Evolutionary conservation across 495 filamentous ascomycete species (phyloP).

Genomic region (Annulohypoxylon stygium): DNA sequence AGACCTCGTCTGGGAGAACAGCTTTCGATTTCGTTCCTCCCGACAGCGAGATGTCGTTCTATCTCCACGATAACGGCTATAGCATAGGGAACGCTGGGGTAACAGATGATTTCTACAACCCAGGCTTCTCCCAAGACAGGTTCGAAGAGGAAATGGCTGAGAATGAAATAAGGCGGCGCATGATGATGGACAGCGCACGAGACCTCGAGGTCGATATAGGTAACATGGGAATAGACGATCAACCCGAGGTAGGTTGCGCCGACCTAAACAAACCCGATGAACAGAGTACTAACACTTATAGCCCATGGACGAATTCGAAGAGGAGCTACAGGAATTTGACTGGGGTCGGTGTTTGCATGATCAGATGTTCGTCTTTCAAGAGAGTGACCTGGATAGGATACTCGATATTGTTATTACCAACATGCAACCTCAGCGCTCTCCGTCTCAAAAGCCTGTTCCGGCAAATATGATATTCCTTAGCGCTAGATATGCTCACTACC

Average conservation of each 20-base stretch:
- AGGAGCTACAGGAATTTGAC: conserved; percentile 94
- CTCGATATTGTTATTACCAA: conserved; percentile 97
- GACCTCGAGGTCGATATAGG: conserved; percentile 97
- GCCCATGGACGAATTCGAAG: conserved; percentile 86
- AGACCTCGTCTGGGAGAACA: conserved; percentile 93
- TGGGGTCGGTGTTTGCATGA: conserved; percentile 96
- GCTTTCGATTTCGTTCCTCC: conserved; percentile 95
- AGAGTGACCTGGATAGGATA: conserved; percentile 87
- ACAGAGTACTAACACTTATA: conserved; percentile 54
- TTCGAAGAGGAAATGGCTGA: conserved; percentile 99
- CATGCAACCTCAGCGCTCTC: conserved; percentile 96
- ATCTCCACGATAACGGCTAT: conserved; percentile 93
- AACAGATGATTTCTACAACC: conserved; percentile 95
- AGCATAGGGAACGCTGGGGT: conserved; percentile 87
- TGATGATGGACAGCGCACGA: conserved; percentile 99
- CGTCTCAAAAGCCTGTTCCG: conserved; percentile 95
- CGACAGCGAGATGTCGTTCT: conserved; percentile 95
- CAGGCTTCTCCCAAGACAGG: conserved; percentile 89
- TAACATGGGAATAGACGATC: conserved; percentile 95
- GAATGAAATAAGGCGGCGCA: conserved; percentile 92
- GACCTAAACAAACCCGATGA: not conserved
- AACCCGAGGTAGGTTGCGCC: conserved; percentile 78
- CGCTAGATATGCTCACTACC: conserved; percentile 96
- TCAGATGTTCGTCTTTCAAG: conserved; percentile 99
- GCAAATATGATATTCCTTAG: conserved; percentile 97